Evolutionary conservation across 805 yeast species (phyloP).

Genomic region (Lachancea kluyveri): DNA sequence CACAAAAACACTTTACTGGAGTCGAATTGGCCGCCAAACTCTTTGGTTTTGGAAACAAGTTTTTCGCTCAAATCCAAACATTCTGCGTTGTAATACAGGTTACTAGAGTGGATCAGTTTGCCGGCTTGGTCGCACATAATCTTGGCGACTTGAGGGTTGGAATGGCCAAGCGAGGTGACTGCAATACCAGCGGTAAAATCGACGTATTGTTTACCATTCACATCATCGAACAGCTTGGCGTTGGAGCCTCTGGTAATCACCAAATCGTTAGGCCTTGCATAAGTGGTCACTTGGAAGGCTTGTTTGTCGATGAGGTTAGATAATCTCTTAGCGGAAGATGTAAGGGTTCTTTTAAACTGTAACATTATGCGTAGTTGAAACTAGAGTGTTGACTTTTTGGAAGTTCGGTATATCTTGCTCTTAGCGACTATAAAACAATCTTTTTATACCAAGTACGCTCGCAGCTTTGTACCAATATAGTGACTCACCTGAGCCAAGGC

Average conservation of each 20-base stretch:
- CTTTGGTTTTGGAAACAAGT: conserved; percentile 61
- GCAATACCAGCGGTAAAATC: conserved; percentile 97
- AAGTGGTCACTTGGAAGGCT: conserved; percentile 57
- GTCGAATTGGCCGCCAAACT: conserved; percentile 71
- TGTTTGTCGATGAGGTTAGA: conserved; percentile 11
- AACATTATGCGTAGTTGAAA: too few relatives aligned
- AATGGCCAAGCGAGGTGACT: conserved; percentile 90
- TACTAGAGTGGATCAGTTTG: conserved; percentile 76
- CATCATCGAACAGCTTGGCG: conserved; percentile 65
- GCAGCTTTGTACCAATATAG: too few relatives aligned
- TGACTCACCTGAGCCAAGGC: too few relatives aligned
- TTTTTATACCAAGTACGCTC: too few relatives aligned
- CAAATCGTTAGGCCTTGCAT: conserved; percentile 64
- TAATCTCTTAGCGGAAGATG: conserved; percentile 1
- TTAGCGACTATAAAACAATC: too few relatives aligned
- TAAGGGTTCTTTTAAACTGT: conserved; percentile 2
- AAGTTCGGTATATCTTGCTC: conserved; percentile 1
- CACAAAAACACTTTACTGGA: conserved; percentile 71
- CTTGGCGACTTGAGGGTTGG: conserved; percentile 66
- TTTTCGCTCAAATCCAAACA: conserved; percentile 73
- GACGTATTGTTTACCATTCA: conserved; percentile 68
- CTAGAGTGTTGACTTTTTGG: too few relatives aligned
- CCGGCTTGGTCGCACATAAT: conserved; percentile 66
- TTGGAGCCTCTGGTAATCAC: conserved; percentile 80
- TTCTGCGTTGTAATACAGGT: conserved; percentile 77